Conservation (phyloP, 495 filamentous ascomycete genomes). For the Aspergillus ellipticus region DNA sequence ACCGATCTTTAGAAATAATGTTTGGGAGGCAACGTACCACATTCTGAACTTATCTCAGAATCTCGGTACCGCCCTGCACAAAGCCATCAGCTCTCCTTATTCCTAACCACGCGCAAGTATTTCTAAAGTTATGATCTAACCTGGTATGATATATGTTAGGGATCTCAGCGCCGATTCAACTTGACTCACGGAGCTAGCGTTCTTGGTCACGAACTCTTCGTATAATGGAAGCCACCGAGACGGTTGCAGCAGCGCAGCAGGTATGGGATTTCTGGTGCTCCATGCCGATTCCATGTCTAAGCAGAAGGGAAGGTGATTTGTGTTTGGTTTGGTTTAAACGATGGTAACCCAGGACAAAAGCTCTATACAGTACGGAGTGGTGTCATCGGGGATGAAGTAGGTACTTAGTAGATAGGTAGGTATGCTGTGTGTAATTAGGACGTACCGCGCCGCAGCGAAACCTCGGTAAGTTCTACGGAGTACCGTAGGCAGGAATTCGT, state of each 20-base stretch:
- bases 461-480: background rate
- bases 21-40: conserved; percentile 43
- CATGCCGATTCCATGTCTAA: conserved; percentile 34
- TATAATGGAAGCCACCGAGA: conserved; percentile 78
- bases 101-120: background rate
- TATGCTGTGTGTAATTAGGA: too few relatives aligned
- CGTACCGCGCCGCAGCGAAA: too few relatives aligned
- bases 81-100: conserved; percentile 4
- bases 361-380: background rate
- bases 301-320: background rate
- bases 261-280: conserved; percentile 27
- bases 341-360: background rate
- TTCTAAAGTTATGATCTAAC: conserved; percentile 34
- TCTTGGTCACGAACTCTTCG: conserved; percentile 89
- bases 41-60: conserved; percentile 90
- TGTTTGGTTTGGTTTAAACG: background rate
- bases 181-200: conserved; percentile 83
- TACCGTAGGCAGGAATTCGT: background rate
- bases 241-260: conserved; percentile 48
- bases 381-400: background rate
- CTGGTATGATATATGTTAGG: conserved; percentile 92
- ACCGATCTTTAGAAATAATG: conserved; percentile 2
- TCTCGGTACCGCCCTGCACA: conserved; percentile 79
- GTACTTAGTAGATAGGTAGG: background rate
- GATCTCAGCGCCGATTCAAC: conserved; percentile 90